Evolutionary conservation across 306 rosid genomes (phyloP).

Genomic region (Phaseolus lunatus): DNA sequence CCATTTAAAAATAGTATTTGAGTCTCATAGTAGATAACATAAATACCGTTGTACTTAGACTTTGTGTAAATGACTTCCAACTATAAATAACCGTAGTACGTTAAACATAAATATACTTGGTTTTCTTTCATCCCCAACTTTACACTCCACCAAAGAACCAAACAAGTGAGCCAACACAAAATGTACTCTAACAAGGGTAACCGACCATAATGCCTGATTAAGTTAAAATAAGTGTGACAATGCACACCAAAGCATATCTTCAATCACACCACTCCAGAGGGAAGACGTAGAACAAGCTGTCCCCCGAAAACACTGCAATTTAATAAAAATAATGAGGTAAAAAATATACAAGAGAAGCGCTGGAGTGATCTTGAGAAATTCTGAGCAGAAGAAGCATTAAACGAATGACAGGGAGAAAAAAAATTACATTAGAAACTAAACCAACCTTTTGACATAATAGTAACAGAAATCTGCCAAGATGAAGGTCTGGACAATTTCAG

Average conservation of each 20-base stretch:
- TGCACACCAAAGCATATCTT: slow-evolving; percentile 38
- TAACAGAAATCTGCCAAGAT: slow-evolving; percentile 98
- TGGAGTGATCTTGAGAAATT: slow-evolving; percentile 6
- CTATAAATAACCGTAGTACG: slow-evolving; percentile 42
- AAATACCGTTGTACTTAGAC: no score
- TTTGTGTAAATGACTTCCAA: slow-evolving; percentile 31
- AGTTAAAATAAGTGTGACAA: slow-evolving; percentile 43
- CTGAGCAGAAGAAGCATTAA: not conserved
- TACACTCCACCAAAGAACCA: slow-evolving; percentile 61
- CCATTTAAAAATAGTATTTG: no score
- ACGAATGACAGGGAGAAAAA: slow-evolving; percentile 7
- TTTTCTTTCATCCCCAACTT: slow-evolving; percentile 63
- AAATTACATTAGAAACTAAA: slow-evolving; percentile 8
- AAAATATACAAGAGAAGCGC: slow-evolving; percentile 4
- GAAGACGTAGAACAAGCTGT: slow-evolving; percentile 96
- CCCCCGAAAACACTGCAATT: slow-evolving; percentile 93
- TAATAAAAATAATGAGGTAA: slow-evolving; percentile 28
- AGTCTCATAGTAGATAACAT: no score
- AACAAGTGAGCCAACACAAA: slow-evolving; percentile 51
- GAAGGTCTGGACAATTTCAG: slow-evolving; percentile 98
- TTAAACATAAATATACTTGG: slow-evolving; percentile 60
- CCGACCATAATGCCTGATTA: slow-evolving; percentile 55
- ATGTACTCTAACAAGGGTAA: slow-evolving; percentile 53
- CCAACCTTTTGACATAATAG: slow-evolving; percentile 92
- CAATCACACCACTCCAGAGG: slow-evolving; percentile 94